Base-by-base conservation (phyloP, 1,284 basidiomycete species). In the Athelia sp. region DNA sequence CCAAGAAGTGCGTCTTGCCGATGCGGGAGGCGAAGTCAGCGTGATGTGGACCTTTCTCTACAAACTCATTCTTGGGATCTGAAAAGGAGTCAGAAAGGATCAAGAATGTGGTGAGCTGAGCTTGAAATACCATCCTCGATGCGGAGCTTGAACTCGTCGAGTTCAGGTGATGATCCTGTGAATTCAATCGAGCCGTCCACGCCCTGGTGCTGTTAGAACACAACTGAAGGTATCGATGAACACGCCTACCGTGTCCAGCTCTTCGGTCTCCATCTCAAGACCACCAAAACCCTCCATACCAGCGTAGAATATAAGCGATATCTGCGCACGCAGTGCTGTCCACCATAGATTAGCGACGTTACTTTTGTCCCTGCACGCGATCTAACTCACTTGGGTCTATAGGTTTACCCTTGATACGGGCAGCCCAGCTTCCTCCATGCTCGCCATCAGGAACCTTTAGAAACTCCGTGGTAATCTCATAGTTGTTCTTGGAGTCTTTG, bases 381-480 rank as follows among this genome's bases (percentile, higher is more conserved):
- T 40, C 36, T 4, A 23, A 64, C 77, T 52, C 52, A 90, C 90
- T 68, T 52, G 71, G 63, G 53, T 89, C 73, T 19, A 97, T 72
- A 17, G 92, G 89, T 60, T 84, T 79, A 17, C 94, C 93, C 59
- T 85, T 87, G 52, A 98, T 78, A 47, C 95, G 81, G 4, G 85
- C 88, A 57, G 87, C 92, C 94, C 94, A 98, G 64, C 87, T 91
- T 15, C 90, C 91, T 6, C 92, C 90, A 62, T 87, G 79, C 21
- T 79, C 74, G 14, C 90, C 90, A 29, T 84, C 87, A 13, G 84
- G 75, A 29, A 90, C 73, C 66, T 96, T 96, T 54, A 97, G 68
- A 57, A 93, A 87, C 60, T 91, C 84, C 1, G 90, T 93, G 9
- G 85, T 90, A 31, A 98, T 72, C 60, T 86, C 75, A 46, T 96